Base-by-base conservation (phyloP, 2,329 filamentous ascomycete species). In the Samsoniella hepiali region DNA sequence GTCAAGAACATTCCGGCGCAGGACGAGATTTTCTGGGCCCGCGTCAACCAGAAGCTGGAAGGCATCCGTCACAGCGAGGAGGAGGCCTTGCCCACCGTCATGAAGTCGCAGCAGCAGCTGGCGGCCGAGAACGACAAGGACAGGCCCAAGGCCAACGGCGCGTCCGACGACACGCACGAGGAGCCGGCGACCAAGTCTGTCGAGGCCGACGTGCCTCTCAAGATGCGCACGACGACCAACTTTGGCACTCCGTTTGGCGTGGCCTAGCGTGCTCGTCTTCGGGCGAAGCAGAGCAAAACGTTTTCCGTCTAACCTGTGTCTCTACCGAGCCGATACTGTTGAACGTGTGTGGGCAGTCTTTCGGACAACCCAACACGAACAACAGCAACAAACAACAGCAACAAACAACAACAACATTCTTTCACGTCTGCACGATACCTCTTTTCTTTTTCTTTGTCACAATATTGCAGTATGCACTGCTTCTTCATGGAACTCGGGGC, bases 1-100 rank as follows among this genome's bases (percentile, higher is more conserved):
- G 75, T 86, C 44, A 77, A 79, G 64, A 86, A 86, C 65, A 81
- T 82, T 64, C 82, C 83, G 1, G 81, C 81, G 1, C 77, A 83
- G 56, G 84, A 86, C 64, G 83, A 85, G 67, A 73, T 81, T 29
- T 86, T 86, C 66, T 80, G 83, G 57, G 74, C 75, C 51, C 74
- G 75, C 64, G 71, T 86, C 17, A 79, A 81, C 44, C 77, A 82
- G 68, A 85, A 81, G 69, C 76, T 86, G 2, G 77, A 82, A 63
- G 77, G 80, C 47, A 79, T 83, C 49, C 78, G 79, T 63, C 78
- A 76, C 59, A 78, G 77, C 15, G 74, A 78, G 27, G 78, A 82
- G 44, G 78, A 82, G 44, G 76, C 79, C 1, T 73, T 81, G 0
- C 83, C 83, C 1, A 78, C 80, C 13, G 77, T 78, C 42, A 70